Conservation (phyloP, 2,329 filamentous ascomycete species). For the Fusarium proliferatum region DNA sequence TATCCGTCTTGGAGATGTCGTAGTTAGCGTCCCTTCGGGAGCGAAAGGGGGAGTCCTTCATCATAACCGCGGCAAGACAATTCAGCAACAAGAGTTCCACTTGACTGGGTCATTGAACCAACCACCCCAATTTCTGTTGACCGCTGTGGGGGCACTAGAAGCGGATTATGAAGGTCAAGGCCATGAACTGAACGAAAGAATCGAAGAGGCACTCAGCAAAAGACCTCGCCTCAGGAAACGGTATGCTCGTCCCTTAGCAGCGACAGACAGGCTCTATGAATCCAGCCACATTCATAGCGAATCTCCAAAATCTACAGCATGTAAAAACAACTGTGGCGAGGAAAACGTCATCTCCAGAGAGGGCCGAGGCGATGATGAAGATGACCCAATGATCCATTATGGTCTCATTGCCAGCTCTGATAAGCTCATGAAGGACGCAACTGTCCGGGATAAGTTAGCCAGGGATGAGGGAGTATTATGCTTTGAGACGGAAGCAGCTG, state of each 20-base stretch:
- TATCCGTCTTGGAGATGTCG: not conserved
- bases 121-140: not conserved
- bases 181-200: not conserved
- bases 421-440: constrained; percentile 3
- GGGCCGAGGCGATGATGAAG: not conserved
- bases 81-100: not conserved
- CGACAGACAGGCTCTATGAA: not conserved
- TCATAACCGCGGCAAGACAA: rapidly evolving
- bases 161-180: rapidly evolving
- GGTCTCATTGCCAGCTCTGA: not conserved
- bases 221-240: not conserved
- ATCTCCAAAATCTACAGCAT: rapidly evolving
- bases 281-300: not conserved
- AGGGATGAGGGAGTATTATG: not conserved
- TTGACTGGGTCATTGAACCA: not conserved
- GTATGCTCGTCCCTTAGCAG: not conserved
- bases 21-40: not conserved
- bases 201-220: not conserved
- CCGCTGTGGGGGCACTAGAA: rapidly evolving
- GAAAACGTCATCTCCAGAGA: rapidly evolving
- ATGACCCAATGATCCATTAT: not conserved
- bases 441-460: not conserved
- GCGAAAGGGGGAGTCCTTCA: rapidly evolving
- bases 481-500: constrained; percentile 11
- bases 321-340: not conserved